phyloP scores from a whole-genome alignment of 1,139 yeast species.

The Debaryomyces coudertii region DNA sequence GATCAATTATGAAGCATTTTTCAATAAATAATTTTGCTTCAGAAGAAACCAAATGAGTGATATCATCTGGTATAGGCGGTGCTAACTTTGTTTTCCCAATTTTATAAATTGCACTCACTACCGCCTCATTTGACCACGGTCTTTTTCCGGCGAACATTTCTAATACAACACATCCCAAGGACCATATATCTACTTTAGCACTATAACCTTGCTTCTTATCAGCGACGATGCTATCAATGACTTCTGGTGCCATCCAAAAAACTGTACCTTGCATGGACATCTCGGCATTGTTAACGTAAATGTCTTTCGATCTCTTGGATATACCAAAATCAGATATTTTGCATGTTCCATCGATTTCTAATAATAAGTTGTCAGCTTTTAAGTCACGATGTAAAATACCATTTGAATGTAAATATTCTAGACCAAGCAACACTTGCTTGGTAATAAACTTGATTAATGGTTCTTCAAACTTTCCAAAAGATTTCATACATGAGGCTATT shows the following conservation, averaged over 20 bases:
- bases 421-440: constrained; percentile 78
- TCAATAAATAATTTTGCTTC: constrained; percentile 74
- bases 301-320: constrained; percentile 83
- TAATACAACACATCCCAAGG: constrained; percentile 91
- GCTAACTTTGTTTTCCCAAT: constrained; percentile 77
- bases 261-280: constrained; percentile 99
- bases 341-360: constrained; percentile 92
- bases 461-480: constrained; percentile 87
- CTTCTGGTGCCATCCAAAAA: constrained; percentile 99
- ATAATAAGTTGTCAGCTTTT: constrained; percentile 88
- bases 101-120: constrained; percentile 75
- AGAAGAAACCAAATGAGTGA: constrained; percentile 60
- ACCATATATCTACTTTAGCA: constrained; percentile 94
- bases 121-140: constrained; percentile 83
- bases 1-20: constrained; percentile 78
- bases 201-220: constrained; percentile 90
- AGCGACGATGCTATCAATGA: constrained; percentile 75
- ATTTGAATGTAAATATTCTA: constrained; percentile 80
- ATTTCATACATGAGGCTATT: constrained; percentile 81
- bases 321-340: constrained; percentile 98
- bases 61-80: constrained; percentile 94
- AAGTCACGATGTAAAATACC: constrained; percentile 94
- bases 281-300: constrained; percentile 88
- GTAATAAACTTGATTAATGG: constrained; percentile 72
- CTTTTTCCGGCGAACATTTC: constrained; percentile 92